Evolutionary conservation across 108 stramenopile species (phyloP), one percentile per base, ranked within the genome.

Genomic region (Aurantiochytrium sp.): DNA sequence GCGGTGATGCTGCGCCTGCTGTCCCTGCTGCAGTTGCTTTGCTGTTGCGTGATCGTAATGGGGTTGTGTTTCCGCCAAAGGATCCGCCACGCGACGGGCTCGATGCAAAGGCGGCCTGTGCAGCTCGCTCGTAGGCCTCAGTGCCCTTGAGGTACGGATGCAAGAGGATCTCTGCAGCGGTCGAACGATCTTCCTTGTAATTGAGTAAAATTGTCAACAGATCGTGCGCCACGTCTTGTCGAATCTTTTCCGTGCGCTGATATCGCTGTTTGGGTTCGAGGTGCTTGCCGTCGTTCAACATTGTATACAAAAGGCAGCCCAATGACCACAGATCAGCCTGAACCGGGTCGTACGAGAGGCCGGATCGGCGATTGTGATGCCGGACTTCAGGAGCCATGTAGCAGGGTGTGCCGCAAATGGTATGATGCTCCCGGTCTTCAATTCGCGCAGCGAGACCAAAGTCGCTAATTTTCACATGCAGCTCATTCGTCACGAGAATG

Each of bases 251-350:
- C 10, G 76, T 83, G 5, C 76, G 76, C 28, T 53, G 19, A 23
- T 83, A 83, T 18, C 51, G 45, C 51, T 47, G 18, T 83, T 83
- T 83, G 51, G 51, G 76, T 23, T 83, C 76, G 25, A 83, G 51
- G 76, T 83, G 76, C 76, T 83, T 53, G 51, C 76, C 76, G 51
- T 83, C 76, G 51, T 83, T 83, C 6, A 83, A 35, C 49, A 83
- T 47, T n/a, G 76, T 53, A 23, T 83, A 83, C n/a, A 83, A 45
- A 35, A 83, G 76, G 51, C 76, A 83, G n/a, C 76, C 76, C 49
- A 83, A 12, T 6, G 76, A 83, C 76, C 76, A 83, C 18, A 53
- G 76, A 23, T 83, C 76, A 12, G 76, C 76, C 51, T 83, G 76
- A 12, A 83, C 76, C 8, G 76, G 49, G 76, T 83, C 76, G 28